Evolutionary conservation across 179 eudicot species (phyloP).

Genomic region (Heliamphora pulchella): DNA sequence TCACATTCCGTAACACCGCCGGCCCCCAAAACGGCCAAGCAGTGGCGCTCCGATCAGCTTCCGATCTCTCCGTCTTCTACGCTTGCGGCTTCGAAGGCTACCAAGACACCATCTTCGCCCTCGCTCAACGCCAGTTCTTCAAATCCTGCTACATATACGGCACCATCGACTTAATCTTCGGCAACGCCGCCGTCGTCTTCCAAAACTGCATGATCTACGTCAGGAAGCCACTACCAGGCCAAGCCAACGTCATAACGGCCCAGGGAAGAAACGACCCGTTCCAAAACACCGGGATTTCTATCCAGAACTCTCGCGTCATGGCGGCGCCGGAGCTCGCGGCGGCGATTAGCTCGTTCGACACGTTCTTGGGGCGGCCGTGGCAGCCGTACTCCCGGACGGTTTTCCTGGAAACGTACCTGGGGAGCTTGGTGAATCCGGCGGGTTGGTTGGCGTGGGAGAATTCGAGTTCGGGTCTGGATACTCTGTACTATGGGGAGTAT

Average conservation of each 20-base stretch:
- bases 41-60: conserved; percentile 30
- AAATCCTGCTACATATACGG: conserved; percentile 28
- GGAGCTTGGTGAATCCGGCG: conserved; percentile 15
- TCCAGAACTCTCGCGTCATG: conserved; percentile 24
- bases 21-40: conserved; percentile 31
- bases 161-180: conserved; percentile 38
- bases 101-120: conserved; percentile 35
- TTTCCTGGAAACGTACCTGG: conserved; percentile 18
- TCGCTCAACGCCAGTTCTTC: conserved; percentile 36
- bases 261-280: conserved; percentile 32
- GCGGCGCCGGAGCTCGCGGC: conserved; percentile 22
- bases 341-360: conserved; percentile 11
- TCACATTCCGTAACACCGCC: conserved; percentile 34
- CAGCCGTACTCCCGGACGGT: conserved; percentile 27
- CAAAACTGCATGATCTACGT: conserved; percentile 31
- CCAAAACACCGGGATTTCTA: conserved; percentile 34
- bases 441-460: conserved; percentile 29
- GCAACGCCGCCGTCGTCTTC: conserved; percentile 30
- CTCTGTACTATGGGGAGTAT: conserved; percentile 32
- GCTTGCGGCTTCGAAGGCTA: conserved; percentile 30
- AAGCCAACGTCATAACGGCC: conserved; percentile 28
- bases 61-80: conserved; percentile 33
- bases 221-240: conserved; percentile 25
- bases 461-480: conserved; percentile 17
- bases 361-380: conserved; percentile 38